Percentiles rank a stretch among this genome's conserved stretches.
These are phyloP conservation scores for Yarrowia porcina DNA, from an alignment of 805 yeast species.

Conservation along the genomic window DNA sequence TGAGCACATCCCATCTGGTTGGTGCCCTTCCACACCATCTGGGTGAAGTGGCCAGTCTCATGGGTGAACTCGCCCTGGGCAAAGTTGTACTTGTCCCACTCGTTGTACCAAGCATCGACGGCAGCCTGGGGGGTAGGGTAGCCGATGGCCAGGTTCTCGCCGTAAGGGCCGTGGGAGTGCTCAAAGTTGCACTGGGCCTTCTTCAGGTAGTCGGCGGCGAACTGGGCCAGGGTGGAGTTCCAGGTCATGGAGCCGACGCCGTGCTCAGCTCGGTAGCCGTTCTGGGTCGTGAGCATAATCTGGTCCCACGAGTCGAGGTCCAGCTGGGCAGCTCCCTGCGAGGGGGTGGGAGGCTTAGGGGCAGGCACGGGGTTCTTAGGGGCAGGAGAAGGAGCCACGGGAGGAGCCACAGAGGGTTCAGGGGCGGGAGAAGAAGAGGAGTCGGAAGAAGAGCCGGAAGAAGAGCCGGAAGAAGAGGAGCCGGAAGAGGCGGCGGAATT, in stretches of 20 bases:
- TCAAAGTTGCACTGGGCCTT: conserved; percentile 49
- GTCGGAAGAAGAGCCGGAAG: background rate
- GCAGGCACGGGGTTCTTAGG: background rate
- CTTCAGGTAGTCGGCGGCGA: conserved; percentile 54
- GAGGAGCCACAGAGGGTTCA: background rate
- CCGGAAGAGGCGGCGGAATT: background rate
- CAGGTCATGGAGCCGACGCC: conserved; percentile 47
- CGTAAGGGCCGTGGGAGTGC: conserved; percentile 69
- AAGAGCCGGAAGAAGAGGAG: background rate
- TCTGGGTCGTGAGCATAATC: conserved; percentile 31
- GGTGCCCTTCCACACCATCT: conserved; percentile 67
- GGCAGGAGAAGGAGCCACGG: background rate
- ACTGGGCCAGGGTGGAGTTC: conserved; percentile 50
- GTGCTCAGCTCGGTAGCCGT: conserved; percentile 34
- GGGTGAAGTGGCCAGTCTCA: conserved; percentile 77
- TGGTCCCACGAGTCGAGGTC: conserved; percentile 27
- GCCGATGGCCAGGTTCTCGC: conserved; percentile 82
- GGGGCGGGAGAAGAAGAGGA: background rate
- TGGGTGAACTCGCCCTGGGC: conserved; percentile 42
- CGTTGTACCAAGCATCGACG: conserved; percentile 74
- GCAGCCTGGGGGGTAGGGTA: conserved; percentile 45
- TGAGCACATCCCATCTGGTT: conserved; percentile 68
- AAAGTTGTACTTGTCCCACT: conserved; percentile 52
- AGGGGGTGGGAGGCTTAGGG: background rate
- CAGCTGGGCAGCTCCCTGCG: background rate